Evolutionary conservation across 371 early-diverging fungal species (phyloP).

Genomic region (Apophysomyces variabilis): DNA sequence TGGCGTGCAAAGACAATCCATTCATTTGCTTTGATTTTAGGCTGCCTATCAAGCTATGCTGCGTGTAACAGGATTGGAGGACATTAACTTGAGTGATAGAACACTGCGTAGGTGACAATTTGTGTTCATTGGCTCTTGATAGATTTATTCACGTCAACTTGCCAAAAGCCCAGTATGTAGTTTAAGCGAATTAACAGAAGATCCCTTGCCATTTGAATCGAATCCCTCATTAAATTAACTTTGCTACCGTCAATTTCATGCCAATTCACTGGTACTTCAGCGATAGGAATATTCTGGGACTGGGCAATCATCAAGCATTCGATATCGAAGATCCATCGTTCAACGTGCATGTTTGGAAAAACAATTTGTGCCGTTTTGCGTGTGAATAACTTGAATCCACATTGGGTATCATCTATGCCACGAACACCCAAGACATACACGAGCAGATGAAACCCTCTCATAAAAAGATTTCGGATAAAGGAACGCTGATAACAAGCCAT

Average conservation of each 20-base stretch:
- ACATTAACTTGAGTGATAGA: too few relatives aligned
- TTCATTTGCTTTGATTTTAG: too few relatives aligned
- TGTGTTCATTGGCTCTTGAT: too few relatives aligned
- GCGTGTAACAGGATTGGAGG: too few relatives aligned
- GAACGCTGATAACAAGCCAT: constrained; percentile 68
- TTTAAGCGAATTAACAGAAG: constrained; percentile 85
- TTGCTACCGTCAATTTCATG: constrained; percentile 96
- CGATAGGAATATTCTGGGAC: constrained; percentile 71
- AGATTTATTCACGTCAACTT: constrained; percentile 20
- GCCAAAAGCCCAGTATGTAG: constrained; percentile 88
- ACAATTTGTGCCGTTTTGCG: constrained; percentile 78
- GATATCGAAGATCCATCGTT: constrained; percentile 97
- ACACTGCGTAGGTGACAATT: too few relatives aligned
- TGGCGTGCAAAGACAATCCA: too few relatives aligned
- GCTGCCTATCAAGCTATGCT: too few relatives aligned
- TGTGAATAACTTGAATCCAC: constrained; percentile 95
- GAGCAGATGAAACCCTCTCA: constrained; percentile 89
- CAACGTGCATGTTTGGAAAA: constrained; percentile 91
- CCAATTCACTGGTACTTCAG: constrained; percentile 93
- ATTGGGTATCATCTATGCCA: constrained; percentile 92
- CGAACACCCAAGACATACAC: constrained; percentile 85
- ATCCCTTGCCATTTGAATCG: constrained; percentile 90
- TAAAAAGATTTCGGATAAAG: constrained; percentile 86
- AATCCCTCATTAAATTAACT: constrained; percentile 84
- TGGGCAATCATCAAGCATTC: constrained; percentile 88